phyloP scores from a whole-genome alignment of 495 filamentous ascomycete species.

The Poronia punctata region DNA sequence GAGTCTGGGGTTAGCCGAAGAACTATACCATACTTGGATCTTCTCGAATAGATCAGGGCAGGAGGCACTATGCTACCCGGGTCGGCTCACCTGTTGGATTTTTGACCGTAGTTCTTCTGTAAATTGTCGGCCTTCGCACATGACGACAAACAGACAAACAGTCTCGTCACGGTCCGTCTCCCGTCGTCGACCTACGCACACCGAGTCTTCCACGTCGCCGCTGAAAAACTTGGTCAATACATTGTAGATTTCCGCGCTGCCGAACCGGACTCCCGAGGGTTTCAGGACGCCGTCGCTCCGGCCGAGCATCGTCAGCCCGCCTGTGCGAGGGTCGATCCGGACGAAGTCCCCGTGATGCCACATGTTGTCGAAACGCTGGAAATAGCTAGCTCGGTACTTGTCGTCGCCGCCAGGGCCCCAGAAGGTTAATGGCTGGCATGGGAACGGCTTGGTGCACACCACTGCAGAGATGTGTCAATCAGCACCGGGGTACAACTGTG shows the following conservation, averaged over 20 bases:
- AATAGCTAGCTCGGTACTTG: conserved; percentile 78
- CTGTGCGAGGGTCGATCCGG: conserved; percentile 62
- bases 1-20: background rate
- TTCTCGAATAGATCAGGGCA: too few relatives aligned
- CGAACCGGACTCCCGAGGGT: conserved; percentile 70
- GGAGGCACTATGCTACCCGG: too few relatives aligned
- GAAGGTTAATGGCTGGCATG: conserved; percentile 84
- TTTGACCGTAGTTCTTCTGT: conserved; percentile 43
- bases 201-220: conserved; percentile 67
- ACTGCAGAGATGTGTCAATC: background rate
- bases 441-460: conserved; percentile 80
- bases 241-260: conserved; percentile 85
- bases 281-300: conserved; percentile 74
- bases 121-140: conserved; percentile 49
- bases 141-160: conserved; percentile 78
- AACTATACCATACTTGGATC: too few relatives aligned
- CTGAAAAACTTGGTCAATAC: conserved; percentile 75
- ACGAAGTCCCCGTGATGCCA: conserved; percentile 98
- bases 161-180: conserved; percentile 72
- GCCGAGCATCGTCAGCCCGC: conserved; percentile 73
- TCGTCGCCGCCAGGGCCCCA: conserved; percentile 65
- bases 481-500: background rate
- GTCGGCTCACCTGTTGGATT: conserved; percentile 44
- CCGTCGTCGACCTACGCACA: conserved; percentile 74
- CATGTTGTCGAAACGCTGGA: conserved; percentile 65